These are phyloP conservation scores for Agrocybe praecox DNA, from an alignment of 768 basidiomycete genomes.

Conservation along the genomic window DNA sequence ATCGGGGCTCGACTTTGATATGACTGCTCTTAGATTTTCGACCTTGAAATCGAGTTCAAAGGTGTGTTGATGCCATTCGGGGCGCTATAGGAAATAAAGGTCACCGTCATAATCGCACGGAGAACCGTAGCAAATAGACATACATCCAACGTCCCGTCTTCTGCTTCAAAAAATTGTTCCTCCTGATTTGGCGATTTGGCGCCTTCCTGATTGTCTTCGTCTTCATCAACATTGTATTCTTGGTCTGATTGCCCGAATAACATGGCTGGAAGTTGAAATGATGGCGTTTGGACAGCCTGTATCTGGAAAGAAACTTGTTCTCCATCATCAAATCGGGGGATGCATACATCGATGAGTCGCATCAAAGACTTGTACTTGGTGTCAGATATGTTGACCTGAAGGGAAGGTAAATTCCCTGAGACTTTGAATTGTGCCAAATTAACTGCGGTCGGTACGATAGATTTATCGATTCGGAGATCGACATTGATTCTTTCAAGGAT, in stretches of 20 bases:
- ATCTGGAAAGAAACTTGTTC: constrained; percentile 14
- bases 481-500: constrained; percentile 92
- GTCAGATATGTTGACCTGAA: constrained; percentile 90
- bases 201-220: constrained; percentile 45
- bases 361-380: constrained; percentile 91
- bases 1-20: constrained; percentile 69
- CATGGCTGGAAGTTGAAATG: constrained; percentile 55
- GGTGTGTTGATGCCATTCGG: constrained; percentile 52
- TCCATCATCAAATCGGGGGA: constrained; percentile 77
- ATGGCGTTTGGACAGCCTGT: constrained; percentile 21
- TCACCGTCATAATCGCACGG: not conserved
- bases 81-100: constrained; percentile 27
- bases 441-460: constrained; percentile 83
- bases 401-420: constrained; percentile 81
- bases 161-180: constrained; percentile 75
- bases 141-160: constrained; percentile 61
- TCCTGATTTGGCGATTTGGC: constrained; percentile 42
- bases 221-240: constrained; percentile 74
- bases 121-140: constrained; percentile 16
- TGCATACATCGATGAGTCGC: constrained; percentile 87
- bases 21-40: constrained; percentile 74
- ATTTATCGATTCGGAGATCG: constrained; percentile 86
- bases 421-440: constrained; percentile 89
- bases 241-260: constrained; percentile 55
- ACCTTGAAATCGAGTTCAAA: constrained; percentile 91